A percentile compares a stretch with the other conserved stretches of the same genome.
Evolutionary conservation across 345 rosid species (phyloP).

Genomic region (Zanthoxylum bungeanum): DNA sequence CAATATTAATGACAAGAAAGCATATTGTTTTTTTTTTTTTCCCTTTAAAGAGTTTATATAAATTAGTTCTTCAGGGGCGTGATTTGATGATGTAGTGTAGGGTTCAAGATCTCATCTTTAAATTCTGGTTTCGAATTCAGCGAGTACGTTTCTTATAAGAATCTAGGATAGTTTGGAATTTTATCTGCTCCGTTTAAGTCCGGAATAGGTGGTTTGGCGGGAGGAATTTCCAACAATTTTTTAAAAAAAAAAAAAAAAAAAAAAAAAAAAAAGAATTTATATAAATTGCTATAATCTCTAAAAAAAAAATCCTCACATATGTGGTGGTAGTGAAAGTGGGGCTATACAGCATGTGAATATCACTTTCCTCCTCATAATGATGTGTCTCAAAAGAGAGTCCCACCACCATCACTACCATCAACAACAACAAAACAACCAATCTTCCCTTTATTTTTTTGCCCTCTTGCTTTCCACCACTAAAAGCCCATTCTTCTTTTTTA

Average conservation of each 20-base stretch:
- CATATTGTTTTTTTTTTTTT: not conserved
- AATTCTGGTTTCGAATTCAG: too few species aligned
- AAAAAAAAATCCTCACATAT: not conserved
- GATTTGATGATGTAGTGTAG: too few species aligned
- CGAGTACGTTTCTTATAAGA: too few species aligned
- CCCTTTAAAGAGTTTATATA: not conserved
- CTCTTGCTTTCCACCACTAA: constrained; percentile 20
- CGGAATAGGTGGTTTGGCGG: too few species aligned
- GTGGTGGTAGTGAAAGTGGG: constrained; percentile 16
- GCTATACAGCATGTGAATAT: constrained; percentile 44
- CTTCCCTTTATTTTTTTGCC: not conserved
- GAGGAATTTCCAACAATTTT: too few species aligned
- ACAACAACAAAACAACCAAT: not conserved
- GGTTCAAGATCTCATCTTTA: too few species aligned
- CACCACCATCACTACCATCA: constrained; percentile 23
- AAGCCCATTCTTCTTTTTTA: constrained; percentile 7
- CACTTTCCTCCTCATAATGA: constrained; percentile 30
- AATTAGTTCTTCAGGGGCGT: too few species aligned
- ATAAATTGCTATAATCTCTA: not conserved
- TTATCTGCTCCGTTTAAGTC: too few species aligned
- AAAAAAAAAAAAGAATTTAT: too few species aligned
- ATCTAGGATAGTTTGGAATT: too few species aligned
- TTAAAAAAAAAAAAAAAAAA: too few species aligned
- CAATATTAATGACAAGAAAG: not conserved
- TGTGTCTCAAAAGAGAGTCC: constrained; percentile 26